Percentiles rank a stretch among this genome's conserved stretches.
Evolutionary conservation across 345 rosid species (phyloP).

Genomic region (Salix brachista): DNA sequence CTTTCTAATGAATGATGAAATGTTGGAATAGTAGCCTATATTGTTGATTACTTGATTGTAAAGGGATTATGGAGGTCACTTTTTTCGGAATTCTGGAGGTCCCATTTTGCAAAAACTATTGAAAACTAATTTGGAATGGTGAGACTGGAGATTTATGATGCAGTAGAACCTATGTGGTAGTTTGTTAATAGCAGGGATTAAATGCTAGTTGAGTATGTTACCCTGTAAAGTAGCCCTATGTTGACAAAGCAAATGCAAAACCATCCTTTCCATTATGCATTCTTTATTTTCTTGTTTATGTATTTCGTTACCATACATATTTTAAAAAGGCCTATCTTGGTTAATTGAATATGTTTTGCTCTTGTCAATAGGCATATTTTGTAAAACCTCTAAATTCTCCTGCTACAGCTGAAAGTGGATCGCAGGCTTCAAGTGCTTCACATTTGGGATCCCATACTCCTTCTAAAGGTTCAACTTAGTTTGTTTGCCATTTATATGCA

Average conservation of each 20-base stretch:
- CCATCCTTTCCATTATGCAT: neutral
- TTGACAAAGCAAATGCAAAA: neutral
- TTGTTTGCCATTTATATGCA: neutral
- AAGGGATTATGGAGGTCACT: neutral
- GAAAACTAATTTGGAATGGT: neutral
- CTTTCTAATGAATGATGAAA: neutral
- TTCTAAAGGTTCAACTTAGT: constrained; percentile 50
- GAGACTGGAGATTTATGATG: neutral
- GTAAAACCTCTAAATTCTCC: constrained; percentile 50
- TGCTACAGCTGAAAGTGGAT: constrained; percentile 46
- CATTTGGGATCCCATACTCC: constrained; percentile 50
- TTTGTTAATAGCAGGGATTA: neutral
- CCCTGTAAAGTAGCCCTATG: neutral
- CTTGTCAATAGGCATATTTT: constrained; percentile 52
- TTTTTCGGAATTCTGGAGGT: neutral
- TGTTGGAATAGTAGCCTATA: neutral
- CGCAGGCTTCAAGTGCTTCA: constrained; percentile 43
- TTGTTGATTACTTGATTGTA: neutral
- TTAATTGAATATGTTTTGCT: constrained; percentile 5
- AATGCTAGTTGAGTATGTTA: neutral
- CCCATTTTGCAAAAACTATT: neutral
- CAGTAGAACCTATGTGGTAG: neutral
- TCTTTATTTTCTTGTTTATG: neutral
- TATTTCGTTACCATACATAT: neutral
- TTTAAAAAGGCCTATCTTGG: neutral